These are phyloP conservation scores for Viola odorata DNA, from an alignment of 345 rosid genomes.

Conservation along the genomic window DNA sequence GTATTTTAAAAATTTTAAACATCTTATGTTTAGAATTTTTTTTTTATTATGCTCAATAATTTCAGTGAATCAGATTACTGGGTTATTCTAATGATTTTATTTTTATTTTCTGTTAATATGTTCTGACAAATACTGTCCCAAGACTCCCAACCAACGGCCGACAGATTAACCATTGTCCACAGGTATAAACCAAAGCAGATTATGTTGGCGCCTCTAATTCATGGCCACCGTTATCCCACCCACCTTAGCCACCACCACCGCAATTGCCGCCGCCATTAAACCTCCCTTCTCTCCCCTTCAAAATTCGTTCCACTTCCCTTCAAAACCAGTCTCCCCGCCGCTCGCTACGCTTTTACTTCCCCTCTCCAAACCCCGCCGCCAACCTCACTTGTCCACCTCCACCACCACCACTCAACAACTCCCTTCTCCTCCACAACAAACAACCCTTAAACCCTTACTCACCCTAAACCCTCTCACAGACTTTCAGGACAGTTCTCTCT, in stretches of 20 bases:
- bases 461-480: background rate
- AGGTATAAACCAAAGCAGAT: too few species aligned
- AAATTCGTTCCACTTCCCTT: constrained; percentile 11
- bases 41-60: too few species aligned
- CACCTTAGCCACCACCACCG: background rate
- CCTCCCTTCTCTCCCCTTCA: constrained; percentile 21
- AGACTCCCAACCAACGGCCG: too few species aligned
- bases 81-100: too few species aligned
- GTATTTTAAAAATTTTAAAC: too few species aligned
- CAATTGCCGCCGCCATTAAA: constrained; percentile 8
- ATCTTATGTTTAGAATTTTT: too few species aligned
- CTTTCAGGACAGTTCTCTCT: constrained; percentile 8
- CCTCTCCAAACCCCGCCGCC: constrained; percentile 9
- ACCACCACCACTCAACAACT: constrained; percentile 3
- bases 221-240: constrained; percentile 45
- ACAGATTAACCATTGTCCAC: too few species aligned
- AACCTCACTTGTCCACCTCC: constrained; percentile 17
- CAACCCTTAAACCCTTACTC: background rate
- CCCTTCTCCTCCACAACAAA: background rate
- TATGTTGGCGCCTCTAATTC: constrained; percentile 19
- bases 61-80: too few species aligned
- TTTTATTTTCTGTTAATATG: too few species aligned
- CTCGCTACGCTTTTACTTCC: constrained; percentile 8
- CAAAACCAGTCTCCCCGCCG: constrained; percentile 10
- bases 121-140: too few species aligned